Conservation (phyloP, 129 eudicot species). For the Gnaphalium uliginosum region DNA sequence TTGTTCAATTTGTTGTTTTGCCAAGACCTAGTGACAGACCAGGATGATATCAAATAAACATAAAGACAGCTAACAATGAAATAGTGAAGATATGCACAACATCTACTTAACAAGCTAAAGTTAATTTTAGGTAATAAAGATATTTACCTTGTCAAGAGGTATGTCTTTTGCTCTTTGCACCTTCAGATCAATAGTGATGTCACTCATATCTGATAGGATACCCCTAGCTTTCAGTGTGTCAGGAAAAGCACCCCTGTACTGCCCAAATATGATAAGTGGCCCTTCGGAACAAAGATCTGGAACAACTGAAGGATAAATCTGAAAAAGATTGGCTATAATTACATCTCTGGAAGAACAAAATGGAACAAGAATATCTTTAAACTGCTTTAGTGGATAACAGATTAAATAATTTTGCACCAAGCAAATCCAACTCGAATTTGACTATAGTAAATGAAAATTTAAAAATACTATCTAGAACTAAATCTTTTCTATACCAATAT, state of each 20-base stretch:
- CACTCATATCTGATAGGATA: constrained; percentile 47
- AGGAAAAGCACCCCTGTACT: constrained; percentile 73
- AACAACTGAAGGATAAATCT: constrained; percentile 63
- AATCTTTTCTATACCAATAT: too few relatives aligned
- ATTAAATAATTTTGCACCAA: neutral
- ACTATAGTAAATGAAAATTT: neutral
- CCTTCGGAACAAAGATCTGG: constrained; percentile 69
- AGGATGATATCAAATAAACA: constrained; percentile 18
- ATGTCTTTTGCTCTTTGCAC: constrained; percentile 63
- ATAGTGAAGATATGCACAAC: too few relatives aligned
- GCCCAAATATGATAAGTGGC: constrained; percentile 66
- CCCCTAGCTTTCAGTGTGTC: constrained; percentile 57
- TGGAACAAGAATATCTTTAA: neutral
- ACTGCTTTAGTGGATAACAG: neutral
- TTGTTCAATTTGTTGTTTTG: constrained; percentile 66
- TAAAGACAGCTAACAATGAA: neutral
- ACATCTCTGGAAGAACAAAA: constrained; percentile 12
- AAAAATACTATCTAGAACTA: too few relatives aligned
- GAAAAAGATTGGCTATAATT: constrained; percentile 13
- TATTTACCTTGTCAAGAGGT: constrained; percentile 63
- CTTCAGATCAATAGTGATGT: constrained; percentile 55
- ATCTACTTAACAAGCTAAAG: too few relatives aligned
- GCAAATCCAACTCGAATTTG: neutral
- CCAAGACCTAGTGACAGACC: constrained; percentile 44
- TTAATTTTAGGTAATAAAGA: too few relatives aligned